These are phyloP conservation scores for Malassezia globosa DNA, from an alignment of 1,284 basidiomycete species.

Conservation along the genomic window DNA sequence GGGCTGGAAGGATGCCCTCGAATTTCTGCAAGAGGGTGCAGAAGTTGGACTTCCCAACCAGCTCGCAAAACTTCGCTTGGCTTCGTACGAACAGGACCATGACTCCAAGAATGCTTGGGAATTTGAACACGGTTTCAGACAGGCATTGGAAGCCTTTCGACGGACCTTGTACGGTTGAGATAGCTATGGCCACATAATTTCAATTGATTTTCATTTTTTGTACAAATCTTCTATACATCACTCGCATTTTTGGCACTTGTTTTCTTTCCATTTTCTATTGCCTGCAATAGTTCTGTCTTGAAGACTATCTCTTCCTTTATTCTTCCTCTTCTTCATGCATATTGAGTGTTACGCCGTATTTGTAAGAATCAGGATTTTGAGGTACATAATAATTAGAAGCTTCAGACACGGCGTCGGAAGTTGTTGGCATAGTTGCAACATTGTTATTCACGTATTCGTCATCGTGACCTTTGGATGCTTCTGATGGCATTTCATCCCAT, in stretches of 20 bases:
- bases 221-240: no score
- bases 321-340: conserved; percentile 17
- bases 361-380: neutral
- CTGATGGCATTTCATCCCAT: neutral
- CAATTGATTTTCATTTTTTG: no score
- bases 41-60: conserved; percentile 58
- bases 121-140: conserved; percentile 54
- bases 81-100: conserved; percentile 50
- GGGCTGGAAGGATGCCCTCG: conserved; percentile 63
- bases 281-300: no score
- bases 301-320: neutral
- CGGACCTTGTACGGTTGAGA: neutral
- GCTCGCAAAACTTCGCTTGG: conserved; percentile 54
- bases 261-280: no score
- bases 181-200: no score
- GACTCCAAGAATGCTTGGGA: conserved; percentile 45
- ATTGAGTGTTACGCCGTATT: conserved; percentile 14
- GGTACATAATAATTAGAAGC: neutral
- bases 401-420: neutral
- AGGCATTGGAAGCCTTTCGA: conserved; percentile 49
- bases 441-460: neutral
- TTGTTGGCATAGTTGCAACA: neutral
- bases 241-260: no score
- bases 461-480: neutral
- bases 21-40: conserved; percentile 50